Evolutionary conservation across 257 asterid species (phyloP).

Genomic region (Handroanthus guayacan): DNA sequence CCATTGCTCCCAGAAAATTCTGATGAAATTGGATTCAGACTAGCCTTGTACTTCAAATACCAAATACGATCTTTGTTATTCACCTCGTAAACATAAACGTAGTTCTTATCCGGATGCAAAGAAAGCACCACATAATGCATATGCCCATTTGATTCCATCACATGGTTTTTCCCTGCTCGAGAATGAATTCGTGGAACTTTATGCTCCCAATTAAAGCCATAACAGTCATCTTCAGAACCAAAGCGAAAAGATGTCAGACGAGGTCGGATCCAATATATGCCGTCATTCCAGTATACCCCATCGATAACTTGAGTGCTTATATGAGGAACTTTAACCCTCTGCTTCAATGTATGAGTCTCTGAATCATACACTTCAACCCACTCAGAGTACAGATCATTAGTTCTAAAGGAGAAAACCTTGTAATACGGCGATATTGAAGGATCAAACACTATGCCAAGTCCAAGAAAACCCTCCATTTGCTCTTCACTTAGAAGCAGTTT

Average conservation of each 20-base stretch:
- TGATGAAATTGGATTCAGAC: not conserved
- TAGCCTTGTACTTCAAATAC: not conserved
- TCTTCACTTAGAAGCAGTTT: not conserved
- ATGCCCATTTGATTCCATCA: conserved; percentile 29
- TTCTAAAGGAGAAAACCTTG: not conserved
- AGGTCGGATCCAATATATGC: conserved; percentile 13
- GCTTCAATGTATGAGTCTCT: not conserved
- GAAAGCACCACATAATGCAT: conserved; percentile 5
- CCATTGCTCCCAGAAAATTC: not conserved
- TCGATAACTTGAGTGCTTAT: not conserved
- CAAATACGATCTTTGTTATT: not conserved
- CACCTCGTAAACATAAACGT: not conserved
- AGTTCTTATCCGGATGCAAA: not conserved
- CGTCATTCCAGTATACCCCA: conserved; percentile 22
- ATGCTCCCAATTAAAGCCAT: no score
- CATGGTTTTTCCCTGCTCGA: not conserved
- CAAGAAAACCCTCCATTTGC: not conserved
- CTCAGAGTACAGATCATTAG: no score
- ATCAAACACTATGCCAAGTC: conserved; percentile 7
- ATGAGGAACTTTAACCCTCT: not conserved
- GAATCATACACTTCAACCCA: not conserved
- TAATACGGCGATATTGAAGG: not conserved
- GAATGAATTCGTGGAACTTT: not conserved
- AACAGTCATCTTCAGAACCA: not conserved
- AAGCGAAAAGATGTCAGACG: not conserved